phyloP scores from a whole-genome alignment of 164 flowering plant genomes.

The Tinospora cordifolia region DNA sequence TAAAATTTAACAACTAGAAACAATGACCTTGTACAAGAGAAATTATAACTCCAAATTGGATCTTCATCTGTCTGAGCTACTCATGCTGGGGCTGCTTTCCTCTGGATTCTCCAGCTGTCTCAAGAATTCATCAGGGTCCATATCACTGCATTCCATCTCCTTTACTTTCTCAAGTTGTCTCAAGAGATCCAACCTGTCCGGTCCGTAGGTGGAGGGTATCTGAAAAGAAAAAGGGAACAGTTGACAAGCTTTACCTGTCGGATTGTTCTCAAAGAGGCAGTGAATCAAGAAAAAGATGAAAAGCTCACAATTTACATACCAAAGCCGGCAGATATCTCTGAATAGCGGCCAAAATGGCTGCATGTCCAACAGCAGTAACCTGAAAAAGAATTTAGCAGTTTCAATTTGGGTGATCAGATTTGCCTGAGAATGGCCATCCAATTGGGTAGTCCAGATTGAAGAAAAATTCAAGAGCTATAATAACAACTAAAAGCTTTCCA shows the following conservation, averaged over 20 bases:
- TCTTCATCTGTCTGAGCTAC: conserved; percentile 16
- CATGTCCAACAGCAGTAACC: conserved; percentile 99
- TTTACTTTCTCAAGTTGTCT: conserved; percentile 92
- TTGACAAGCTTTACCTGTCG: neutral
- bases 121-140: conserved; percentile 23
- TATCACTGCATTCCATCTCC: conserved; percentile 60
- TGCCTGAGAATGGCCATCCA: neutral
- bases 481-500: neutral
- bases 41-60: neutral
- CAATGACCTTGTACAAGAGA: neutral
- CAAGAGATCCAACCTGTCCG: conserved; percentile 80
- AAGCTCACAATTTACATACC: conserved; percentile 31
- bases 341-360: conserved; percentile 91
- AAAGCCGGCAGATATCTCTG: conserved; percentile 76
- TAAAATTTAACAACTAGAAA: neutral
- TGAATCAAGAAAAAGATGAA: neutral
- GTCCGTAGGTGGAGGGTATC: conserved; percentile 88
- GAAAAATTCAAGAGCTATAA: neutral
- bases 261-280: neutral
- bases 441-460: neutral
- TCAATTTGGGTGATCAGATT: neutral
- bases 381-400: conserved; percentile 19
- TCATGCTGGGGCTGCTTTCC: conserved; percentile 24
- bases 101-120: conserved; percentile 22
- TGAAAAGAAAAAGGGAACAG: conserved; percentile 22